These are phyloP conservation scores for Chamaecyparis obtusa DNA, from an alignment of 75 land plant species.

Conservation along the genomic window DNA sequence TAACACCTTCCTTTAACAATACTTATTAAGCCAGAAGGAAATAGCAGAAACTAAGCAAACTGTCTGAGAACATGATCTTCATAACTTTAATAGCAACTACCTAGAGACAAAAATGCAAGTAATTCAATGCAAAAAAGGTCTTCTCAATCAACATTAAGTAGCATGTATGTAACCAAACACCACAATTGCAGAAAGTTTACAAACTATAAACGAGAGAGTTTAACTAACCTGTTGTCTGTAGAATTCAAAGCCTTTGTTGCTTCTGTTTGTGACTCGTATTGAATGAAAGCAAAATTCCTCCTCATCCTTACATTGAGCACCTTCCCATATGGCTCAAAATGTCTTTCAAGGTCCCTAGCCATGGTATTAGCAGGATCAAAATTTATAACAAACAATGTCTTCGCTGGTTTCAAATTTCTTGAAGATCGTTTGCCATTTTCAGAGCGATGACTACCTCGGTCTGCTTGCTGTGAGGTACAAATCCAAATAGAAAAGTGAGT, in stretches of 20 bases:
- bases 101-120: background rate
- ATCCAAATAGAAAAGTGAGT: background rate
- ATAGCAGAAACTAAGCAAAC: background rate
- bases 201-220: background rate
- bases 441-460: slow-evolving; percentile 36
- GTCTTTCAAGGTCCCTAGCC: slow-evolving; percentile 39
- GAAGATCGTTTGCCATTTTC: slow-evolving; percentile 40
- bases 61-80: background rate
- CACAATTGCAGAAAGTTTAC: background rate
- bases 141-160: background rate
- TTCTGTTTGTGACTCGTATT: slow-evolving; percentile 47
- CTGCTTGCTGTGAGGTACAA: background rate
- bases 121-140: background rate
- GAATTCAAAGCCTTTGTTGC: slow-evolving; percentile 50
- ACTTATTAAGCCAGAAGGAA: background rate
- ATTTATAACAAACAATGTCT: slow-evolving; percentile 55
- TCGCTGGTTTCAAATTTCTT: slow-evolving; percentile 41
- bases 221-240: slow-evolving; percentile 47
- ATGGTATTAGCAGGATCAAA: slow-evolving; percentile 47
- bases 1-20: background rate
- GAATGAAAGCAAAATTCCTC: slow-evolving; percentile 57
- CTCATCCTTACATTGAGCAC: slow-evolving; percentile 51
- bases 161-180: background rate
- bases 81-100: background rate
- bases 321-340: slow-evolving; percentile 61